phyloP scores from a whole-genome alignment of 164 flowering plant genomes.

The Dillenia turbinata region DNA sequence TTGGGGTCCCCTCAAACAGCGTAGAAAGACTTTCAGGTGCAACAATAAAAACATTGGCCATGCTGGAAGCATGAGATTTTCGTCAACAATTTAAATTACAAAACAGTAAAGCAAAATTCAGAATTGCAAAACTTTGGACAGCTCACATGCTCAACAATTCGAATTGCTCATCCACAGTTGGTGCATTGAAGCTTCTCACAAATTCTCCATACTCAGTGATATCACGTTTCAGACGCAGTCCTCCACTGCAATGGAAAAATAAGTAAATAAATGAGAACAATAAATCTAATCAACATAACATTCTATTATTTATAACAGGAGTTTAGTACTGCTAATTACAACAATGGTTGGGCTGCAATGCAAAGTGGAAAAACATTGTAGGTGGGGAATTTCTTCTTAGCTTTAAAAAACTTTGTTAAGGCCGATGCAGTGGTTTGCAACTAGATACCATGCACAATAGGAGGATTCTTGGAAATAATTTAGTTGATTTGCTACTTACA shows the following conservation, averaged over 20 bases:
- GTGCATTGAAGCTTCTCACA: slow-evolving; percentile 93
- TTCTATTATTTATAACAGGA: too few relatives aligned
- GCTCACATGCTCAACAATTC: slow-evolving; percentile 96
- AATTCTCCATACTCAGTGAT: slow-evolving; percentile 97
- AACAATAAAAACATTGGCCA: slow-evolving; percentile 98
- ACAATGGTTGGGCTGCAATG: too few relatives aligned
- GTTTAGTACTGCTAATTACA: too few relatives aligned
- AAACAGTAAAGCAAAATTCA: not conserved
- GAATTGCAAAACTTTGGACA: not conserved
- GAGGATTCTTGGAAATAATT: too few relatives aligned
- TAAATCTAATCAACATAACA: too few relatives aligned
- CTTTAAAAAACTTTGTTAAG: too few relatives aligned
- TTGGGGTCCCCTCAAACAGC: slow-evolving; percentile 91
- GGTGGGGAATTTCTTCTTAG: too few relatives aligned
- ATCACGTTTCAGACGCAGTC: slow-evolving; percentile 91
- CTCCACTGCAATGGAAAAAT: slow-evolving; percentile 55
- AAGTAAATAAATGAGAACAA: not conserved
- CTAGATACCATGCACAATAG: too few relatives aligned
- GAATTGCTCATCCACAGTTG: slow-evolving; percentile 91
- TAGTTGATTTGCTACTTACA: too few relatives aligned
- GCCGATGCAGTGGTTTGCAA: too few relatives aligned
- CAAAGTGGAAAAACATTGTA: too few relatives aligned
- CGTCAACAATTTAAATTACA: not conserved
- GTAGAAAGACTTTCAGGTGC: slow-evolving; percentile 95
- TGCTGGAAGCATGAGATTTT: slow-evolving; percentile 33